Base-by-base conservation (phyloP, 176 grass and related monocot species). In the Avena sativa region DNA sequence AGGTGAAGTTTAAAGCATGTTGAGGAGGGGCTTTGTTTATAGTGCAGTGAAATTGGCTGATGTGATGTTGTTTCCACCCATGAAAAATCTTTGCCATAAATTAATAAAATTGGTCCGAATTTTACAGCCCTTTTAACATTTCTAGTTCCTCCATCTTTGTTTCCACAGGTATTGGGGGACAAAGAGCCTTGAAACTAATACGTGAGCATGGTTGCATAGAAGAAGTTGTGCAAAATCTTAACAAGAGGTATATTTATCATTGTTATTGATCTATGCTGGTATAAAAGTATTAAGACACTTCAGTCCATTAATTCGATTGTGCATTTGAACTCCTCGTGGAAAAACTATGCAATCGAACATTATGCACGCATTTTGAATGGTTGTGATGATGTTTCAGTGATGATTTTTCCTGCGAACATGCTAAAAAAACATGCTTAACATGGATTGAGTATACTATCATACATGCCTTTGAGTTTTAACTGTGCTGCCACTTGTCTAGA, bases 131-230 rank as follows among this genome's bases (percentile, higher is more conserved):
- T 74, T 83, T 62, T 79, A 73, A 43, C 58, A 38, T 86, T 81
- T 25, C 30, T 80, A 58, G 49, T 55, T 49, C 44, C 53, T 40
- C 80, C 43, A 12, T 57, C 55, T 79, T 79, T 19, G 71, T 88
- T 44, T 58, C n/a, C 38, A 48, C 89, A 98, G 96, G 96, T 79
- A 95, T 98, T 83, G 96, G 96, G 46, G 93, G 93, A 86, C 96
- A 95, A 83, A 94, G 91, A 74, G 93, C 93, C 49, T 85, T 95
- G 70, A 98, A 98, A 89, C 93, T 98, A 89, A 98, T 98, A 73
- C 89, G 90, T 56, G 81, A 98, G 70, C 84, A 95, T 88, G 88
- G 92, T 85, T 91, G 82, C 77, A 94, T 98, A 89, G 93, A 98
- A 92, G 84, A 92, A 88, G 86, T 95, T 79, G 32, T 94, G 74